Base-by-base conservation (phyloP, 2,329 filamentous ascomycete species). In the Colletotrichum costaricense region DNA sequence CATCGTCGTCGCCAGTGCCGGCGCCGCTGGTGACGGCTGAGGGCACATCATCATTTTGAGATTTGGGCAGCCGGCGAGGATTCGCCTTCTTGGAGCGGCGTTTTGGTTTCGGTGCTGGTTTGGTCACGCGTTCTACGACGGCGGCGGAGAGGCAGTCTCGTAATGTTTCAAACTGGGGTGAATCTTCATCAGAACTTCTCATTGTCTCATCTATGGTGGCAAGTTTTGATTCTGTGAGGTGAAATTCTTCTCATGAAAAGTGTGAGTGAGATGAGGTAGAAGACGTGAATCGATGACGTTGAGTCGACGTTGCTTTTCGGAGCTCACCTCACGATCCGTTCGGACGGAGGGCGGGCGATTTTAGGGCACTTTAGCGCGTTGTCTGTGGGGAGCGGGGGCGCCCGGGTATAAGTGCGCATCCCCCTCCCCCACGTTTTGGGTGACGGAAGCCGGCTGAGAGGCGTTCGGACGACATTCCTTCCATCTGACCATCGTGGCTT, bases 111-210 rank as follows among this genome's bases (percentile, higher is more conserved):
- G 81, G 74, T 30, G 84, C 78, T 11, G 82, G 80, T 12, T 71
- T 79, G 5, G 88, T 82, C 14, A 92, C 88, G 73, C 88, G 90
- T 63, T 90, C 89, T 65, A 96, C 89, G 14, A 97, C 85, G 0
- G 90, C 87, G 19, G 90, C 89, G 9, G 93, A 93, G 74, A 97
- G 85, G 78, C 90, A 94, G 78, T 97, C 94, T 67, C 93, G 88
- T 81, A 97, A 95, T 59, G 91, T 84, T 65, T 91, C 88, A 80
- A 75, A 75, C 11, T 75, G 72, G 7, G 55, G 24, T 5, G 64
- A 72, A 16, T 74, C 57, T 11, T 73, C 56, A 33, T 73, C 70
- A 8, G 54, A 19, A 8, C 33, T 30, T 90, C 93, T 77, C 94
- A 94, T 67, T 74, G 73, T 42, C 35, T 19, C 7, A 24, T 16